Percentiles rank a stretch among this genome's conserved stretches.
Conservation (phyloP, 2,329 filamentous ascomycete genomes). For the Diplodia seriata region DNA sequence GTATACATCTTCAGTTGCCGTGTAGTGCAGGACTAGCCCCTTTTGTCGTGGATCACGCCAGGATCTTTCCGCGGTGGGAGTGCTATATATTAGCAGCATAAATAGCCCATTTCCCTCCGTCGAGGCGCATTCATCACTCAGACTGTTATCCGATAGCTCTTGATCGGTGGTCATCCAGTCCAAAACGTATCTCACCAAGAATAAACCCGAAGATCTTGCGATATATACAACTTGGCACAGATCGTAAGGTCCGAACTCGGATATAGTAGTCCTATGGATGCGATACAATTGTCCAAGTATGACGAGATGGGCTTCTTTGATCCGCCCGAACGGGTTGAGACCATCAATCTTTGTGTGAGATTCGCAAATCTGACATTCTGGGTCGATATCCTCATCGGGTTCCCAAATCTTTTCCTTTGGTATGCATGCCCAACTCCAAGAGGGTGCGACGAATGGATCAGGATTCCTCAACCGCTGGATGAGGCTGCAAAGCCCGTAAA, state of each 20-base stretch:
- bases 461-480: background rate
- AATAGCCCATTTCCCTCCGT: background rate
- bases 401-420: background rate
- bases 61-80: background rate
- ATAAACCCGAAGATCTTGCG: background rate
- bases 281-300: background rate
- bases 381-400: background rate
- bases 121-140: fast-evolving
- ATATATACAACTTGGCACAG: no score
- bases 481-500: background rate
- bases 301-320: background rate
- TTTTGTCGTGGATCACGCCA: background rate
- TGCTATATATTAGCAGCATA: background rate
- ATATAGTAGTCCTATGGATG: background rate
- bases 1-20: background rate
- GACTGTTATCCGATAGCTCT: background rate
- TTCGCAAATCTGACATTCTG: background rate
- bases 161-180: background rate
- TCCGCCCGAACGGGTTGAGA: background rate
- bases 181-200: background rate
- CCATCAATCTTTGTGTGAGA: background rate
- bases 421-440: constrained; percentile 3
- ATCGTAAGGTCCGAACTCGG: no score
- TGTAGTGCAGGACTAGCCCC: background rate
- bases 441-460: background rate